Evolutionary conservation across 495 filamentous ascomycete genomes (phyloP).

Genomic region (Hypomontagnella submonticulosa): DNA sequence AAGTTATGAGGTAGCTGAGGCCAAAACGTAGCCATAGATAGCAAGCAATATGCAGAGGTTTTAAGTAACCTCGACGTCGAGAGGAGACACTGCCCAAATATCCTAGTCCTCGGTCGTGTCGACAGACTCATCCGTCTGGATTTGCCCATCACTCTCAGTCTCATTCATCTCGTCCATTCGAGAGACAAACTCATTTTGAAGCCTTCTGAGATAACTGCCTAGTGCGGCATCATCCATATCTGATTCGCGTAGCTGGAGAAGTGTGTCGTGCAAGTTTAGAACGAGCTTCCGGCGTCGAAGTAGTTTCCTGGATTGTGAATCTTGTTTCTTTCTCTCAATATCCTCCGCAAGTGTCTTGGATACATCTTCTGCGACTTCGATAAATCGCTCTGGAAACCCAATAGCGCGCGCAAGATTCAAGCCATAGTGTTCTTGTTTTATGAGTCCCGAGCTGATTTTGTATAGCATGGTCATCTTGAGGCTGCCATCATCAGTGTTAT

Average conservation of each 20-base stretch:
- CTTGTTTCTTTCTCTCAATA: constrained; percentile 63
- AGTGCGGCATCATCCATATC: constrained; percentile 74
- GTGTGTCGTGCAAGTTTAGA: constrained; percentile 76
- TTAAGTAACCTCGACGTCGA: background rate
- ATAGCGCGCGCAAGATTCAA: constrained; percentile 80
- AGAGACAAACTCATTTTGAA: constrained; percentile 81
- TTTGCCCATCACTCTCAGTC: constrained; percentile 51
- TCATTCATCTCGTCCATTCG: constrained; percentile 77
- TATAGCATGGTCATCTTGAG: constrained; percentile 84
- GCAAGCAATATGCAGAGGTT: background rate
- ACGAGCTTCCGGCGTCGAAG: constrained; percentile 76
- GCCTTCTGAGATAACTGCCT: constrained; percentile 69
- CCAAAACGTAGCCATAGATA: background rate
- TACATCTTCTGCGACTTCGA: constrained; percentile 74
- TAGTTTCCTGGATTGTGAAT: constrained; percentile 64
- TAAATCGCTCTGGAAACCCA: constrained; percentile 72
- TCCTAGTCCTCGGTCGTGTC: background rate
- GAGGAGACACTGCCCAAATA: background rate
- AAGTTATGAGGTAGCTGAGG: background rate
- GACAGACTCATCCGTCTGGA: background rate
- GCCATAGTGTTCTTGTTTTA: constrained; percentile 80
- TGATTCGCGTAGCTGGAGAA: constrained; percentile 75
- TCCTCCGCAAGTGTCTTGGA: constrained; percentile 67
- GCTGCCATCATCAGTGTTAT: constrained; percentile 52
- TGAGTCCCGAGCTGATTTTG: constrained; percentile 74